phyloP scores from a whole-genome alignment of 2,329 filamentous ascomycete genomes.

The Aspergillus fumigatiaffinis region DNA sequence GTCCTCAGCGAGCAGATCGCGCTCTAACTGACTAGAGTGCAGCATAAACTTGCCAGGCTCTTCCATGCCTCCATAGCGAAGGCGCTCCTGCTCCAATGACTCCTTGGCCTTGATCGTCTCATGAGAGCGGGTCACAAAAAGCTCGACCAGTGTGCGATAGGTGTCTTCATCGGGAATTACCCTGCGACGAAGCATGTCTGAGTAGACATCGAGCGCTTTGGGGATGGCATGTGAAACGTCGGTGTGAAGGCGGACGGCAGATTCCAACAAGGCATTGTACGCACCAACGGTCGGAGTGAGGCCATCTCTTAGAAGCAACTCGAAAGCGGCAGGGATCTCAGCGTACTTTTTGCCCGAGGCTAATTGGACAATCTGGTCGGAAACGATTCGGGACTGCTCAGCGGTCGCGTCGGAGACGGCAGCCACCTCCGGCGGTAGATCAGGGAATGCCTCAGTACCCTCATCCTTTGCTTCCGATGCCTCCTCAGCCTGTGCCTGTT shows the following conservation, averaged over 20 bases:
- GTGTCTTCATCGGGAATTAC: slow-evolving; percentile 79
- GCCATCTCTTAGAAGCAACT: slow-evolving; percentile 79
- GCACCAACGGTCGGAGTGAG: slow-evolving; percentile 75
- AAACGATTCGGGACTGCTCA: slow-evolving; percentile 66
- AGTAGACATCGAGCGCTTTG: slow-evolving; percentile 90
- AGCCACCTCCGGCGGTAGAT: slow-evolving; percentile 30
- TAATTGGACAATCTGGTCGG: slow-evolving; percentile 72
- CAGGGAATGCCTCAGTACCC: slow-evolving; percentile 24
- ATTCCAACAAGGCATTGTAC: slow-evolving; percentile 87
- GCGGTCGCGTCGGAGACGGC: slow-evolving; percentile 48
- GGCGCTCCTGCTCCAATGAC: slow-evolving; percentile 72
- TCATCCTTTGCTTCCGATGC: slow-evolving; percentile 28
- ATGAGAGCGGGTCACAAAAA: slow-evolving; percentile 75
- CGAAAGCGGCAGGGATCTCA: slow-evolving; percentile 87
- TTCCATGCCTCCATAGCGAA: slow-evolving; percentile 80
- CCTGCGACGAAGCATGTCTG: slow-evolving; percentile 87
- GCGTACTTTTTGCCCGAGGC: slow-evolving; percentile 69
- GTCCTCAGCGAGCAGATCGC: slow-evolving; percentile 81
- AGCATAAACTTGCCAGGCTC: slow-evolving; percentile 83
- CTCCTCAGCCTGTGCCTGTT: slow-evolving; percentile 44
- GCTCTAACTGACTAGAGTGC: slow-evolving; percentile 79
- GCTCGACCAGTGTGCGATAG: slow-evolving; percentile 79
- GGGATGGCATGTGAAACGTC: slow-evolving; percentile 80
- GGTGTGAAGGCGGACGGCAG: slow-evolving; percentile 75
- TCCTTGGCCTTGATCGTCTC: slow-evolving; percentile 72